A percentile compares a stretch with the other conserved stretches of the same genome.
Conservation (phyloP, 2,329 filamentous ascomycete species). For the Beauveria caledonica region DNA sequence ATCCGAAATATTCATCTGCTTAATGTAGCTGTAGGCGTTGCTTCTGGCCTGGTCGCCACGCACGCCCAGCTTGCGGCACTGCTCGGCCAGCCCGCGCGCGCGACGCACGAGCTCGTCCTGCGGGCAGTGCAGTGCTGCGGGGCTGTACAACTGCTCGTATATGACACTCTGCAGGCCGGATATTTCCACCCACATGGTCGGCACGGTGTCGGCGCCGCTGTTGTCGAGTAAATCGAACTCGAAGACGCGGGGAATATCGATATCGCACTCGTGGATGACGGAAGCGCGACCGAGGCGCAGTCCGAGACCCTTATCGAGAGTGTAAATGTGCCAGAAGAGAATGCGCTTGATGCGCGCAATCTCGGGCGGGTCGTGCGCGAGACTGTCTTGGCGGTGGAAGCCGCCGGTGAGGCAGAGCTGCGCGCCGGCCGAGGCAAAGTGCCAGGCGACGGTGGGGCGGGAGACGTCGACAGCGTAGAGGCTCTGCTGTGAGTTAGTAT, state of each 20-base stretch:
- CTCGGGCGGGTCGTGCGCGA: slow-evolving; percentile 25
- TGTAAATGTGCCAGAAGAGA: slow-evolving; percentile 46
- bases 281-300: slow-evolving; percentile 51
- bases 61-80: slow-evolving; percentile 29
- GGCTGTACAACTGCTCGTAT: slow-evolving; percentile 48
- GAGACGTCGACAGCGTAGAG: slow-evolving; percentile 55
- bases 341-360: slow-evolving; percentile 29
- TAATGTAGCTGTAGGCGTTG: slow-evolving; percentile 28
- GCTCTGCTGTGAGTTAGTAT: slow-evolving; percentile 31
- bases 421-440: slow-evolving; percentile 50
- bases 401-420: slow-evolving; percentile 55
- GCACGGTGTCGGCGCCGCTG: slow-evolving; percentile 29
- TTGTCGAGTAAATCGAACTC: slow-evolving; percentile 33
- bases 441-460: slow-evolving; percentile 55
- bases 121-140: slow-evolving; percentile 33
- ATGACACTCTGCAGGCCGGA: slow-evolving; percentile 50
- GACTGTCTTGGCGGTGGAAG: slow-evolving; percentile 41
- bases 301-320: slow-evolving; percentile 49
- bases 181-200: slow-evolving; percentile 46
- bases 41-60: slow-evolving; percentile 28
- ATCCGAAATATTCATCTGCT: slow-evolving; percentile 29
- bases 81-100: slow-evolving; percentile 30
- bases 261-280: slow-evolving; percentile 51
- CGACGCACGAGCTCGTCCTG: slow-evolving; percentile 31
- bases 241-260: slow-evolving; percentile 38